Evolutionary conservation across 2,329 filamentous ascomycete species (phyloP), one percentile per base, ranked within the genome.

Genomic region (Ceratocystiopsis sp.): DNA sequence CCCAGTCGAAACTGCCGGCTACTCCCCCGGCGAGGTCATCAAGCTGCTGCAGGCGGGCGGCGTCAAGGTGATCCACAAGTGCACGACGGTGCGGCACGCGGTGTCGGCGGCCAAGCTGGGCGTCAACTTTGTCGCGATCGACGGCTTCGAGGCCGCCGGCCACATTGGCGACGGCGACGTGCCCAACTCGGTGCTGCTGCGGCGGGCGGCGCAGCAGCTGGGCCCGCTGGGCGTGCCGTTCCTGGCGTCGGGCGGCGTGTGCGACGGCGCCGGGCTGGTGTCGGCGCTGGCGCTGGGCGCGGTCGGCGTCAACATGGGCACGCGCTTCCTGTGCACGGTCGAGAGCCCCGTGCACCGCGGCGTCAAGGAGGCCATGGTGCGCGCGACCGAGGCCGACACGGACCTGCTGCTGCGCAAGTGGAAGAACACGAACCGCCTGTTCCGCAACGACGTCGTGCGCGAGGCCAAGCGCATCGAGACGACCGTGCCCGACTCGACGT

Each of bases 261-360:
- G 86, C 13, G 91, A 98, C 59, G 91, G 91, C 0, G 75, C 93
- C 54, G 91, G 91, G 4, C 72, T 98, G 17, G 91, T 89, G 1
- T 91, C 89, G 2, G 91, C 91, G 8, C 67, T 98, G 52, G 80
- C 80, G 35, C 72, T 98, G 13, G 91, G 91, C 34, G 91, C 91
- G 0, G 84, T 84, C 59, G 91, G 91, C 49, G 79, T 96, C 64
- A 98, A 98, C 65, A 98, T 98, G 91, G 91, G 91, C 45, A 98
- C 91, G 12, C 71, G 91, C 37, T 98, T 96, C 67, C 93, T 98
- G 83, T 89, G 82, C 66, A 96, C 91, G 0, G 69, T 87, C 37
- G 91, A 96, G 63, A 79, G 87, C 14, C 91, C 91, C 1, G 83
- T 98, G 49, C 91, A 98, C 64, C 59, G 75, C 41, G 93, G 93